Evolutionary conservation across 176 grass and related monocot genomes (phyloP).

Genomic region (Stipa capillata): DNA sequence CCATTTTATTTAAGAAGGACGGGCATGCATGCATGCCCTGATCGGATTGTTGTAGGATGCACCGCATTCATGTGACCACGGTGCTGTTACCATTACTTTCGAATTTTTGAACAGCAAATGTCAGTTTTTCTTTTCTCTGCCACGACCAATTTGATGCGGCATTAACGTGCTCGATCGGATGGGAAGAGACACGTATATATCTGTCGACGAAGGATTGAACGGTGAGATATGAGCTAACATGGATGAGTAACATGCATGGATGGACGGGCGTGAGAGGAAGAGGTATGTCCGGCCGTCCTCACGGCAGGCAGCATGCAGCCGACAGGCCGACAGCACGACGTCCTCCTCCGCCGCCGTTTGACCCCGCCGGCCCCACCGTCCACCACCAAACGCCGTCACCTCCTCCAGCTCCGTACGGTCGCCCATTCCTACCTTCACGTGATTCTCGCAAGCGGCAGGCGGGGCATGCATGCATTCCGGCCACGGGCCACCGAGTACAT

Average conservation of each 20-base stretch:
- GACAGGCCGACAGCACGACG: conserved; percentile 49
- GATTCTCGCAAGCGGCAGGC: neutral
- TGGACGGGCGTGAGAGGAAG: conserved; percentile 13
- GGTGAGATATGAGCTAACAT: too few relatives aligned
- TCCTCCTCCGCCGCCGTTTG: conserved; percentile 41
- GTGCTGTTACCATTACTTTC: too few relatives aligned
- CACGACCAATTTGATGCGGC: neutral
- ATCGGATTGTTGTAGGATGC: too few relatives aligned
- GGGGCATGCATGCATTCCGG: too few relatives aligned
- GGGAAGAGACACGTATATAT: too few relatives aligned
- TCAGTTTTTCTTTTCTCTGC: neutral
- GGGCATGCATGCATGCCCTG: too few relatives aligned
- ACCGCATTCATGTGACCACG: too few relatives aligned
- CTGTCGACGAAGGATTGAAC: neutral
- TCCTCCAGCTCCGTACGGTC: neutral
- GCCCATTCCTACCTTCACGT: neutral
- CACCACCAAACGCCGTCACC: neutral
- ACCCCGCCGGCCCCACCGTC: neutral
- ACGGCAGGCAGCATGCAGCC: conserved; percentile 15
- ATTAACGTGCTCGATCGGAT: too few relatives aligned
- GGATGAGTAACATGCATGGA: neutral
- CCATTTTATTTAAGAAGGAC: too few relatives aligned
- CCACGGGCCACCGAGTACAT: too few relatives aligned
- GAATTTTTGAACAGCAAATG: too few relatives aligned
- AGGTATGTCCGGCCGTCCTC: too few relatives aligned